Base-by-base conservation (phyloP, 176 grass and related monocot genomes). In the Lolium multiflorum region DNA sequence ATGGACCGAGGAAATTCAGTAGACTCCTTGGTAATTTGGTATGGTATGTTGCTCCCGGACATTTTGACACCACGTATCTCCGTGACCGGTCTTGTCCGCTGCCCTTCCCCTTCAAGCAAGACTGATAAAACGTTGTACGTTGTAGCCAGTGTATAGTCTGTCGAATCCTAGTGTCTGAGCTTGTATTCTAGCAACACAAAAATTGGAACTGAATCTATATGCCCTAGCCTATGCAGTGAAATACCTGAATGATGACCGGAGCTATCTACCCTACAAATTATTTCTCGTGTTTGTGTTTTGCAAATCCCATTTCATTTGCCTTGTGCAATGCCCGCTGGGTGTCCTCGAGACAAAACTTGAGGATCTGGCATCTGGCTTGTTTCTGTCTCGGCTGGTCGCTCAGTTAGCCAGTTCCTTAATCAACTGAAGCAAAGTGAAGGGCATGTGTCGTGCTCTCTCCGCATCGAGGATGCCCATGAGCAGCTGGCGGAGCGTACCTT, bases 1-100 rank as follows among this genome's bases (percentile, higher is more conserved):
- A 88, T 98, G 84, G 93, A 80, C 82, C 7, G 89, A 86, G 44
- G 90, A 95, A 50, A 49, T 22, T 74, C 71, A 74, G 41, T 82
- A 88, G 91, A 56, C 70, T 73, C 18, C 9, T 55, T 63, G 28
- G 7, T 43, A 35, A 15, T 6, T 55, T 62, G 26, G 7, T 43
- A 22, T 52, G 24, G 51, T 57, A 13, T 47, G 54, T 5, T 62
- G 21, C 15, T 49, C 15, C 2, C 21, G 47, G 39, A 71, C 15
- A 4, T 56, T 21, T 68, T 70, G 54, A 61, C 11, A 48, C 71
- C 37, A 13, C 67, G 16, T 71, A 0, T 51, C 63, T 50, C 44
- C n/a, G 59, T 71, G 43, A 52, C 62, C 52, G 50, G 11, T 71
- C 43, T 59, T 59, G 47, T 5, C 22, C 1, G 24, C 47, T 24